Base-by-base conservation (phyloP, 2,329 filamentous ascomycete genomes). In the Aspergillus intermedius region DNA sequence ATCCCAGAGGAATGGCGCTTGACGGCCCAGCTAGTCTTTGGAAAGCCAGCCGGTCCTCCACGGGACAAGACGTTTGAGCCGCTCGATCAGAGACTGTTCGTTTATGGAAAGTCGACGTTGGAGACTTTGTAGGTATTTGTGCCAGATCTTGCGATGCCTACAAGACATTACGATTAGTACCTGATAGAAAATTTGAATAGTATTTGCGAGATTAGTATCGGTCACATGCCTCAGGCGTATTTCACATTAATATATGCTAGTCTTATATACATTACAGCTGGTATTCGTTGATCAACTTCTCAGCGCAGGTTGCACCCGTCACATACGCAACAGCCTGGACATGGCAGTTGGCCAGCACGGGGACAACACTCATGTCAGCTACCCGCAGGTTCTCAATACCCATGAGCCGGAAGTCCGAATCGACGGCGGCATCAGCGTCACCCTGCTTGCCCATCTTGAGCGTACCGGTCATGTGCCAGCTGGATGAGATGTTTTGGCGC, bases 21-120 rank as follows among this genome's bases (percentile, higher is more conserved):
- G 59, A 82, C 84, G 64, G 84, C 86, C 42, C 88, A 94, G 79
- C 76, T 95, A 56, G 88, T 94, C 62, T 91, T 95, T 68, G 88
- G 88, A 58, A 46, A 49, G 15, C 64, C 64, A 19, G 53, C 54
- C 25, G 49, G 49, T 13, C 52, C 52, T 39, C 47, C 61, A 2
- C 44, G 46, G 5, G 60, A 64, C 50, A 67, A 66, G 60, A 30
- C 44, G 0, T 64, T 66, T 45, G 49, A 49, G 32, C 62, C 63
- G 23, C 28, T 67, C n/a, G 60, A 64, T 46, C 51, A 57, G 49
- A 63, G 63, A 45, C 60, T 68, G 50, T 63, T 64, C 56, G 67
- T 69, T 4, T 65, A 65, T 44, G 63, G 63, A 19, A 65, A 66
- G 50, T 66, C 60, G 44, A 40, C 19, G 10, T 37, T 12, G 10